phyloP scores from a whole-genome alignment of 192 early-diverging fungal species.

The Rhizophagus clarus region DNA sequence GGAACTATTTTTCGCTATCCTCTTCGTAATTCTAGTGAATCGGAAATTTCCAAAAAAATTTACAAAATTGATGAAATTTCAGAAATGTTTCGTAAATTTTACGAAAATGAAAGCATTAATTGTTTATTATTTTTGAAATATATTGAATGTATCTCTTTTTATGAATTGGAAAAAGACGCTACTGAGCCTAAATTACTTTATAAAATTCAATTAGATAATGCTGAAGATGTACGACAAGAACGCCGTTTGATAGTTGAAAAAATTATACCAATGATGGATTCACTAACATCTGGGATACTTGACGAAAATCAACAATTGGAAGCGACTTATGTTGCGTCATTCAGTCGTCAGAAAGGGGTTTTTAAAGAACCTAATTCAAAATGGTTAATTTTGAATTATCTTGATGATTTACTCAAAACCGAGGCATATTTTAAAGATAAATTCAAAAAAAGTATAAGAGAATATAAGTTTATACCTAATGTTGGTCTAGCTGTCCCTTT shows the following conservation, averaged over 20 bases:
- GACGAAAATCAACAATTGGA: not conserved
- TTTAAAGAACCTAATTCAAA: not conserved
- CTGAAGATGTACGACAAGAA: slow-evolving; percentile 19
- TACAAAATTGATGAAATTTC: slow-evolving; percentile 32
- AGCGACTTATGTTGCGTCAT: slow-evolving; percentile 16
- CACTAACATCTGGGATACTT: not conserved
- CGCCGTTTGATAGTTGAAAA: slow-evolving; percentile 6
- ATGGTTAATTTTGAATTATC: slow-evolving; percentile 34
- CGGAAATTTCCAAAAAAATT: slow-evolving; percentile 31
- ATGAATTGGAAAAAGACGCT: slow-evolving; percentile 28
- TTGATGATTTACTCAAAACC: slow-evolving; percentile 31
- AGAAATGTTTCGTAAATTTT: slow-evolving; percentile 36
- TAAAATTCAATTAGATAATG: slow-evolving; percentile 36
- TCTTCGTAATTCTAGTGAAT: slow-evolving; percentile 37
- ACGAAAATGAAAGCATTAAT: slow-evolving; percentile 32
- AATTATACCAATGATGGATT: slow-evolving; percentile 19
- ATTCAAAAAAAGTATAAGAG: slow-evolving; percentile 1
- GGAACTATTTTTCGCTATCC: slow-evolving; percentile 48
- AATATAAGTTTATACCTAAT: slow-evolving; percentile 35
- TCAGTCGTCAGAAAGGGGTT: not conserved
- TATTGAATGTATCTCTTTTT: slow-evolving; percentile 38
- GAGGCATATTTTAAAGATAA: not conserved
- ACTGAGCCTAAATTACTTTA: slow-evolving; percentile 21
- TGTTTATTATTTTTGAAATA: slow-evolving; percentile 41
- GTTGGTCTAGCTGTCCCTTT: slow-evolving; percentile 38